A percentile compares a stretch with the other conserved stretches of the same genome.
phyloP scores from a whole-genome alignment of 257 asterid species.

The Solanum habrochaites region DNA sequence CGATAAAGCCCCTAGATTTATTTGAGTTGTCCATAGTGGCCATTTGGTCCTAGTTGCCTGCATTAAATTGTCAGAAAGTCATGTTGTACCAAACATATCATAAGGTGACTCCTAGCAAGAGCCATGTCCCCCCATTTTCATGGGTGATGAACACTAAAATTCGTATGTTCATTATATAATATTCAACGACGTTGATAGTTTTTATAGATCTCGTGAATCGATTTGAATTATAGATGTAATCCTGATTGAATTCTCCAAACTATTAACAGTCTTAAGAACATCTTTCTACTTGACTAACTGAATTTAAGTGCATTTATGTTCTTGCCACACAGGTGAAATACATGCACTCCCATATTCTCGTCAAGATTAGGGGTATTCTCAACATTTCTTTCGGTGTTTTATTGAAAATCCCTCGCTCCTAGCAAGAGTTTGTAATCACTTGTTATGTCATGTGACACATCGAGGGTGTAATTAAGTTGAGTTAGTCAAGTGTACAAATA shows the following conservation, averaged over 20 bases:
- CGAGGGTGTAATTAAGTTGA: not conserved
- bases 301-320: too few relatives aligned
- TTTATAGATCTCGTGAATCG: not conserved
- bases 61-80: not conserved
- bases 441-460: not conserved
- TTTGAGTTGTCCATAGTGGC: not conserved
- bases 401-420: too few relatives aligned
- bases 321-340: too few relatives aligned
- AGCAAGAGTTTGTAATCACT: not conserved
- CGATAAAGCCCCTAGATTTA: not conserved
- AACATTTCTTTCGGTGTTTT: not conserved
- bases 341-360: too few relatives aligned
- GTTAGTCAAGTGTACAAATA: not conserved
- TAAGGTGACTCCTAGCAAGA: not conserved
- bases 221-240: too few relatives aligned
- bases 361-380: not conserved
- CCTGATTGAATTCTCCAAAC: fast-evolving
- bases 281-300: too few relatives aligned
- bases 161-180: not conserved
- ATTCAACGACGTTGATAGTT: too few relatives aligned
- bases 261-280: too few relatives aligned
- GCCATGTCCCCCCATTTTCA: not conserved
- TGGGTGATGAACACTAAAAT: not conserved
- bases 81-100: not conserved
- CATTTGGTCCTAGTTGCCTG: not conserved